phyloP scores from a whole-genome alignment of 495 filamentous ascomycete species.

The Darksidea phi region DNA sequence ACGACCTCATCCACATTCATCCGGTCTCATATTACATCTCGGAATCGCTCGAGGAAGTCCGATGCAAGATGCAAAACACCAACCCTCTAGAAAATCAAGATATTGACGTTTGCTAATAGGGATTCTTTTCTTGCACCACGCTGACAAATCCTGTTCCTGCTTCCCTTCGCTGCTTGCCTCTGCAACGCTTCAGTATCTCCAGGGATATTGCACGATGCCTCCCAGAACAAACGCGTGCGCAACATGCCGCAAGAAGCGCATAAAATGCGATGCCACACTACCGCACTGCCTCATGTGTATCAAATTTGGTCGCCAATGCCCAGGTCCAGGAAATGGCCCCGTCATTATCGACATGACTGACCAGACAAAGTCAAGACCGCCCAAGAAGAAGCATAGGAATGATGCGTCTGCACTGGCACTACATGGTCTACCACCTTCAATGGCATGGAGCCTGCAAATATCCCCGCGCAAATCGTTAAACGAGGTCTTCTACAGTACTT shows the following conservation, averaged over 20 bases:
- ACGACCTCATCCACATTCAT: no score
- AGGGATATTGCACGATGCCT: conserved; percentile 6
- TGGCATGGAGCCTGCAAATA: not conserved
- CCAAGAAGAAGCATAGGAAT: not conserved
- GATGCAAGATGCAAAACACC: no score
- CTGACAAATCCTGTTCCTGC: no score
- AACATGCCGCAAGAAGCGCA: conserved; percentile 24
- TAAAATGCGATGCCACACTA: conserved; percentile 28
- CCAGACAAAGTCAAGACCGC: not conserved
- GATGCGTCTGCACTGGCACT: not conserved
- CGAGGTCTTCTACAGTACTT: conserved; percentile 22
- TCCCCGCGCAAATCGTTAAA: not conserved
- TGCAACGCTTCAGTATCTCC: no score
- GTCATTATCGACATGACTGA: conserved; percentile 23
- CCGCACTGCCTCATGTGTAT: conserved; percentile 28
- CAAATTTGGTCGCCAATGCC: conserved; percentile 8
- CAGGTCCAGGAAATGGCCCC: conserved; percentile 13
- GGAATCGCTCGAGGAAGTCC: no score
- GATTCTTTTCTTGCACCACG: no score
- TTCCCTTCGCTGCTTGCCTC: no score
- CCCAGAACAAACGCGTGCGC: conserved; percentile 29
- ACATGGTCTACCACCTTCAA: not conserved
- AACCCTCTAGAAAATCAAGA: no score
- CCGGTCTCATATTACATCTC: no score
- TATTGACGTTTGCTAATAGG: no score